Evolutionary conservation across 352 stramenopile genomes (phyloP).

Genomic region (Aphanomyces astaci): DNA sequence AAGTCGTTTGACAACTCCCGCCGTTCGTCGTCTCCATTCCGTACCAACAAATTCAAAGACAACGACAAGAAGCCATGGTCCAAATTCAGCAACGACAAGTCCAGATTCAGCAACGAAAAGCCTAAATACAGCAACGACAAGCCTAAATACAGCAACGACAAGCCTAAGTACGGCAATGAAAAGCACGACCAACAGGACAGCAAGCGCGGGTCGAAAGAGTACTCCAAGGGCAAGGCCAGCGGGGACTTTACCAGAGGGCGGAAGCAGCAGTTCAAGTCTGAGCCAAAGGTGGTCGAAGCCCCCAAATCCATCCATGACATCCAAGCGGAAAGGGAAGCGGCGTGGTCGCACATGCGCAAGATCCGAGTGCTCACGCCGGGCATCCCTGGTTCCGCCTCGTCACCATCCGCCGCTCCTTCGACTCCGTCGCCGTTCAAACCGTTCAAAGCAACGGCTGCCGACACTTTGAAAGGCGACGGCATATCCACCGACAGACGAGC

Average conservation of each 20-base stretch:
- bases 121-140: no score
- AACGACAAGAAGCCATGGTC: background rate
- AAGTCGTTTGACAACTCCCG: background rate
- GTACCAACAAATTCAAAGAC: background rate
- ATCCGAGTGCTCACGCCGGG: background rate
- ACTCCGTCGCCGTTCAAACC: background rate
- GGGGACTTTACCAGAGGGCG: no score
- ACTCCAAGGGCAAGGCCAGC: no score
- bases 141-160: background rate
- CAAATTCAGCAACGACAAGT: background rate
- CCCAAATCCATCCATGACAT: constrained; percentile 3
- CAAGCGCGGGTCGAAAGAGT: background rate
- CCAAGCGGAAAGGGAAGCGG: constrained; percentile 8
- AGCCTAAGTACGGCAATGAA: background rate
- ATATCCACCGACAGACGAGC: background rate
- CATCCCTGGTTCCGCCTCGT: no score
- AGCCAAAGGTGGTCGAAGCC: background rate
- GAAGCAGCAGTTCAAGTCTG: background rate
- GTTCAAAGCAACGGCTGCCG: background rate
- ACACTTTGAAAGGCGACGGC: background rate
- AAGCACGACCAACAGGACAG: background rate
- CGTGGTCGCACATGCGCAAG: constrained; percentile 15
- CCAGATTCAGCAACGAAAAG: background rate
- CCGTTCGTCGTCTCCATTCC: background rate
- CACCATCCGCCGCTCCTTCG: background rate